phyloP scores from a whole-genome alignment of 129 eudicot genomes.

The Artemisia argyi region DNA sequence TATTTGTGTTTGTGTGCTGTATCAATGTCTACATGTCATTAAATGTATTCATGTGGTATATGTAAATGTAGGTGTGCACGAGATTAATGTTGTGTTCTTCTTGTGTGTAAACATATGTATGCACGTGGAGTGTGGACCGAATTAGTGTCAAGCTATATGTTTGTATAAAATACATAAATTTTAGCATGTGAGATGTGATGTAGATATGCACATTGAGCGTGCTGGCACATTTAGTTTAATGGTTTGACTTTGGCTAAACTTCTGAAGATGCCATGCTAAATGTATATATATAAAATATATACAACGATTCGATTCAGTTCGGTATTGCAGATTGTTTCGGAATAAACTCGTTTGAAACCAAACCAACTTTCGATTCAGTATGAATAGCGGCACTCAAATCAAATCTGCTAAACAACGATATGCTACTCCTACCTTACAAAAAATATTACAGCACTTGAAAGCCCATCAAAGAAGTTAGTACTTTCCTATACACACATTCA shows the following conservation, averaged over 20 bases:
- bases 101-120: neutral
- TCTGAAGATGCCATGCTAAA: too few species aligned
- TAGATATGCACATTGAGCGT: neutral
- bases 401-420: neutral
- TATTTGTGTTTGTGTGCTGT: too few species aligned
- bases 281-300: too few species aligned
- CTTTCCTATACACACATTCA: constrained; percentile 35
- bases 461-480: constrained; percentile 21
- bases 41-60: neutral
- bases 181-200: neutral
- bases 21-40: neutral
- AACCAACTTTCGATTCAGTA: too few species aligned
- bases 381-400: too few species aligned
- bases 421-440: constrained; percentile 13
- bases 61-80: neutral
- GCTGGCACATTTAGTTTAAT: too few species aligned
- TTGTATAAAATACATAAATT: neutral
- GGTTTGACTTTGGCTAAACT: too few species aligned
- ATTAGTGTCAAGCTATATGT: constrained; percentile 5
- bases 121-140: neutral
- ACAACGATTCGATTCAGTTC: too few species aligned
- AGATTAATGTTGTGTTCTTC: neutral
- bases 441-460: constrained; percentile 34
- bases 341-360: too few species aligned
- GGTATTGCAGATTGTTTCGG: too few species aligned